Conservation (phyloP, 306 rosid species). For the Glycine latifolia region DNA sequence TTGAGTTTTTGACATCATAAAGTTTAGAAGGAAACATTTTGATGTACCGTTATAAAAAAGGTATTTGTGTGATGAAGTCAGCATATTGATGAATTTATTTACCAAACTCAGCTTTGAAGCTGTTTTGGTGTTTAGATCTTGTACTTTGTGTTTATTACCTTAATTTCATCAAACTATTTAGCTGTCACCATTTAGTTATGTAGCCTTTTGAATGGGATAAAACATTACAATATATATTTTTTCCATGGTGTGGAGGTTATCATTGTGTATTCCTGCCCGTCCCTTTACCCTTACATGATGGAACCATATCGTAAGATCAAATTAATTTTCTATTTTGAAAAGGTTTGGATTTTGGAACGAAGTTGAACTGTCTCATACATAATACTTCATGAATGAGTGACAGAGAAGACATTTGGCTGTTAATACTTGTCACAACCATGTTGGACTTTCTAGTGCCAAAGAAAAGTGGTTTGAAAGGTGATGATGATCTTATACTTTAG, state of each 20-base stretch:
- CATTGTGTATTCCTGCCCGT: background rate
- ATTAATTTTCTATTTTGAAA: too few relatives aligned
- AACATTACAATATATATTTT: background rate
- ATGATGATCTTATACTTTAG: too few relatives aligned
- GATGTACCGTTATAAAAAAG: background rate
- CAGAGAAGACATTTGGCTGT: background rate
- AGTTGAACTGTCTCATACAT: background rate
- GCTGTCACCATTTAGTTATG: background rate
- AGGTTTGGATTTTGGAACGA: background rate
- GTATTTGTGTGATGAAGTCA: conserved; percentile 7
- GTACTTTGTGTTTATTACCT: background rate
- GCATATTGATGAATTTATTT: conserved; percentile 4
- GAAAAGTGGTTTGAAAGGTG: conserved; percentile 12
- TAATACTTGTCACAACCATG: background rate
- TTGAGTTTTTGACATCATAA: conserved; percentile 9
- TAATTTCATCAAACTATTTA: conserved; percentile 12
- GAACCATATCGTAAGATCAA: too few relatives aligned
- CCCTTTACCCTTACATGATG: too few relatives aligned
- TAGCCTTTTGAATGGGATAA: conserved; percentile 13
- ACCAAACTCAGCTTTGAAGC: background rate
- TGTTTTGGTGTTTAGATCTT: background rate
- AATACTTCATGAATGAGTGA: background rate
- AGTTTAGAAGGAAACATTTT: conserved; percentile 2
- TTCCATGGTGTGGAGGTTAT: conserved; percentile 2
- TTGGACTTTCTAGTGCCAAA: background rate